A percentile compares a stretch with the other conserved stretches of the same genome.
These are phyloP conservation scores for Cubamyces sp. DNA, from an alignment of 768 basidiomycete genomes.

Conservation along the genomic window DNA sequence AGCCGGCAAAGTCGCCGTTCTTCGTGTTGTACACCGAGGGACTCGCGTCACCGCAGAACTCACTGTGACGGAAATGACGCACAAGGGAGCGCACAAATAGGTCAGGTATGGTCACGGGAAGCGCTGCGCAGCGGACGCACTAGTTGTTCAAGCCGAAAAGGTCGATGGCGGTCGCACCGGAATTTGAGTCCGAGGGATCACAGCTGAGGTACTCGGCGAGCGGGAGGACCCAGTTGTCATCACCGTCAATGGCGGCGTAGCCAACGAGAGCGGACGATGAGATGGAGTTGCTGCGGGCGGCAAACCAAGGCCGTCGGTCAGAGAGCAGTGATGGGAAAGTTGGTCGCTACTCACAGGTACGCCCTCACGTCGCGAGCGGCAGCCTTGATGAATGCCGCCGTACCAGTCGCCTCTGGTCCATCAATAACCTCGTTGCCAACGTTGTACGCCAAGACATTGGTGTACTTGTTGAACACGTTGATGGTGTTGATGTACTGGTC, in stretches of 20 bases:
- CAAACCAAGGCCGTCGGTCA: conserved; percentile 4
- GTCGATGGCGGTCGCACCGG: conserved; percentile 71
- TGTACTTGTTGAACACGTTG: conserved; percentile 78
- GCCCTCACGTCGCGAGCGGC: conserved; percentile 88
- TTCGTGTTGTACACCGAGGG: conserved; percentile 57
- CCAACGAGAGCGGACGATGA: conserved; percentile 71
- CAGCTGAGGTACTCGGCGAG: conserved; percentile 84
- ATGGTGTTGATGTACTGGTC: conserved; percentile 81
- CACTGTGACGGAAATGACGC: conserved; percentile 46
- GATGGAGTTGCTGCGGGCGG: conserved; percentile 56
- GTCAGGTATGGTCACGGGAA: background rate
- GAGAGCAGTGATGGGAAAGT: background rate
- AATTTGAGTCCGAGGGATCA: conserved; percentile 56
- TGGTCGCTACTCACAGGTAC: conserved; percentile 63
- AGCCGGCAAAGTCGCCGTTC: conserved; percentile 58
- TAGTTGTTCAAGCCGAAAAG: conserved; percentile 88
- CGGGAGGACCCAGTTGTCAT: conserved; percentile 59
- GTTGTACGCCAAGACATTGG: conserved; percentile 89
- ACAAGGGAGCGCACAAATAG: conserved; percentile 1
- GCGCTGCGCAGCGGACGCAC: conserved; percentile 47
- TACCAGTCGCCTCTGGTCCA: conserved; percentile 56
- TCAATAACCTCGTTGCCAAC: conserved; percentile 87
- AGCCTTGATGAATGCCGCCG: conserved; percentile 84
- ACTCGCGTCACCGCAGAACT: conserved; percentile 79
- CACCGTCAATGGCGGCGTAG: conserved; percentile 85